Evolutionary conservation across 768 basidiomycete genomes (phyloP).

Genomic region (Epithele typhae): DNA sequence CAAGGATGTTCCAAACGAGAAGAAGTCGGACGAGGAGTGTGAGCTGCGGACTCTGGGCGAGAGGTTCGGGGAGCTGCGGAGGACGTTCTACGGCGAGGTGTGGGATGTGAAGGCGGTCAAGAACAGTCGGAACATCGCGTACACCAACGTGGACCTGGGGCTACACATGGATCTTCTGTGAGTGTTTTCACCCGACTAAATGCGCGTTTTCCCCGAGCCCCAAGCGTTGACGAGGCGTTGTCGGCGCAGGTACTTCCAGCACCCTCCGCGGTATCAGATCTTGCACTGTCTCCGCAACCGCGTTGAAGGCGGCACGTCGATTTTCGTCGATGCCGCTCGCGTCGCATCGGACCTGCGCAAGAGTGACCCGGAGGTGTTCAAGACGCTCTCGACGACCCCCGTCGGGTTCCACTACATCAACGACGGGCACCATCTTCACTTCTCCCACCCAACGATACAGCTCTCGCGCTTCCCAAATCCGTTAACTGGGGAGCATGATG

Average conservation of each 20-base stretch:
- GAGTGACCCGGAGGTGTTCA: slow-evolving; percentile 47
- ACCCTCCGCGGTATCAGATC: slow-evolving; percentile 89
- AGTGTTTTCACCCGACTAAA: slow-evolving; percentile 26
- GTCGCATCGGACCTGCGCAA: slow-evolving; percentile 53
- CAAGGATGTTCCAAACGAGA: slow-evolving; percentile 57
- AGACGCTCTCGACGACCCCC: slow-evolving; percentile 51
- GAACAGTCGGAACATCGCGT: slow-evolving; percentile 87
- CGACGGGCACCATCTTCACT: slow-evolving; percentile 78
- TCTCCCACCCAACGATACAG: slow-evolving; percentile 72
- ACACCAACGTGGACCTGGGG: slow-evolving; percentile 85
- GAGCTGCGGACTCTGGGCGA: slow-evolving; percentile 64
- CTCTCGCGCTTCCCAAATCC: slow-evolving; percentile 30
- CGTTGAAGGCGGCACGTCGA: slow-evolving; percentile 77
- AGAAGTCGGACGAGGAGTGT: slow-evolving; percentile 58
- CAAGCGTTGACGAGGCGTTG: too few species aligned
- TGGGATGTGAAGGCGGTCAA: slow-evolving; percentile 83
- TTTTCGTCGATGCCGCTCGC: slow-evolving; percentile 79
- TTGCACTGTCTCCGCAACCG: slow-evolving; percentile 87
- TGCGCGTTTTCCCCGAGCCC: too few species aligned
- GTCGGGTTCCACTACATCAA: slow-evolving; percentile 93
- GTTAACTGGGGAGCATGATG: slow-evolving; percentile 12
- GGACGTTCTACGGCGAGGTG: slow-evolving; percentile 84
- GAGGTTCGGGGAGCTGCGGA: slow-evolving; percentile 69
- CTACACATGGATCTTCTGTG: slow-evolving; percentile 91
- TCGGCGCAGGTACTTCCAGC: slow-evolving; percentile 71